Evolutionary conservation across 2,329 filamentous ascomycete genomes (phyloP).

Genomic region (Lachnellula willkommii): DNA sequence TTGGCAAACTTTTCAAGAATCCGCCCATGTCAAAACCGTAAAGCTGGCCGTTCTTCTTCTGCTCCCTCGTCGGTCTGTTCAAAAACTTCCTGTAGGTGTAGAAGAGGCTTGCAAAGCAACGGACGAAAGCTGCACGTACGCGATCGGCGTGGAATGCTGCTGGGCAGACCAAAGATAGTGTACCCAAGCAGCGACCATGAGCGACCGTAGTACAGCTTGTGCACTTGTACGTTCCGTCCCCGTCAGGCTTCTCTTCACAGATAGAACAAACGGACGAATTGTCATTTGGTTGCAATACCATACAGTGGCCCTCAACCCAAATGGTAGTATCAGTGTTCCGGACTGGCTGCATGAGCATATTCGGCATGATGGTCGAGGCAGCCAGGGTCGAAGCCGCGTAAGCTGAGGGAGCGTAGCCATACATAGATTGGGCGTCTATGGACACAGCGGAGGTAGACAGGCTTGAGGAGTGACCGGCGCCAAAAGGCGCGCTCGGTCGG

Average conservation of each 20-base stretch:
- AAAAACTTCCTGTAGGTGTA: constrained; percentile 63
- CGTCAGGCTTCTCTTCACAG: constrained; percentile 64
- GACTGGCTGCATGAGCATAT: constrained; percentile 73
- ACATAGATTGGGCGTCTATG: constrained; percentile 35
- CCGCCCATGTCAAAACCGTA: constrained; percentile 62
- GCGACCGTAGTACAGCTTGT: constrained; percentile 54
- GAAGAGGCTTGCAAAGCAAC: constrained; percentile 59
- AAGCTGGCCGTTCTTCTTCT: constrained; percentile 55
- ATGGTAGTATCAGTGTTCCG: constrained; percentile 71
- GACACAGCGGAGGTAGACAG: constrained; percentile 61
- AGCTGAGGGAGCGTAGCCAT: constrained; percentile 72
- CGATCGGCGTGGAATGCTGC: constrained; percentile 58
- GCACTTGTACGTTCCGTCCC: constrained; percentile 71
- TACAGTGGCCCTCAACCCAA: constrained; percentile 81
- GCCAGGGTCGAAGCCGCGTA: constrained; percentile 83
- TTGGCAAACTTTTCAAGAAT: constrained; percentile 58
- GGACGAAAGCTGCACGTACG: constrained; percentile 58
- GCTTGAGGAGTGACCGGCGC: constrained; percentile 58
- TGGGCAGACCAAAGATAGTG: constrained; percentile 59
- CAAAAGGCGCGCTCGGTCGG: constrained; percentile 68
- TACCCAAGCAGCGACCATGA: constrained; percentile 56
- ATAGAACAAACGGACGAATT: constrained; percentile 59
- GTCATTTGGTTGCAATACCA: constrained; percentile 60
- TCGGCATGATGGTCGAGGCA: constrained; percentile 81
- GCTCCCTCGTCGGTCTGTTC: constrained; percentile 53